A percentile compares a stretch with the other conserved stretches of the same genome.
phyloP scores from a whole-genome alignment of 352 stramenopile species.

The Globisporangium iwayamae region DNA sequence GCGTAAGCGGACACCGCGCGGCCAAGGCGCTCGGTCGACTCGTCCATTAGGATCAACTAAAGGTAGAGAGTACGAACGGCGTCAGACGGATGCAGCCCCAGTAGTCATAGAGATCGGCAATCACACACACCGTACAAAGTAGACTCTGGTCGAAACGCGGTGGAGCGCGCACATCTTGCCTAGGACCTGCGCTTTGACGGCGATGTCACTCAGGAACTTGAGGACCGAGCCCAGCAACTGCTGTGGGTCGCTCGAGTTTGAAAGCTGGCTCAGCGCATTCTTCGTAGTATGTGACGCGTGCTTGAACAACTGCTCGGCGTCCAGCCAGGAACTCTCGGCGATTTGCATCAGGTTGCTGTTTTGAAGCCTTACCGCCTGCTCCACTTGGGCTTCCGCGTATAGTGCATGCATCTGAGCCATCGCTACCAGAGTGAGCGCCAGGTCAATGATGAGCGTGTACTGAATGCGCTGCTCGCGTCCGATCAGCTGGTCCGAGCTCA shows the following conservation, averaged over 20 bases:
- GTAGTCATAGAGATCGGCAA: neutral
- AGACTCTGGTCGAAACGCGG: slow-evolving; percentile 19
- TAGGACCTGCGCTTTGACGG: slow-evolving; percentile 6
- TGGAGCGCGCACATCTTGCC: slow-evolving; percentile 25
- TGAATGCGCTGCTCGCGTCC: slow-evolving; percentile 22
- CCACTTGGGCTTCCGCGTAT: slow-evolving; percentile 27
- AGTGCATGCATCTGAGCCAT: slow-evolving; percentile 35
- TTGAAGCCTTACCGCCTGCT: slow-evolving; percentile 12
- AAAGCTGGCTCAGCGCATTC: neutral
- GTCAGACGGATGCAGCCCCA: neutral
- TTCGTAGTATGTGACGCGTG: slow-evolving; percentile 15
- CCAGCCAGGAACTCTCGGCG: slow-evolving; percentile 28
- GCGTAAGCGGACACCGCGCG: slow-evolving; percentile 35
- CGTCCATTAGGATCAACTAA: slow-evolving; percentile 41
- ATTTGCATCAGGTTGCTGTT: slow-evolving; percentile 22
- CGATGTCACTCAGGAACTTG: slow-evolving; percentile 15
- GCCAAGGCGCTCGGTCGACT: slow-evolving; percentile 31
- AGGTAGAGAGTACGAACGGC: neutral
- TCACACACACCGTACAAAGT: slow-evolving; percentile 11
- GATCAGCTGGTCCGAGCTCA: slow-evolving; percentile 30
- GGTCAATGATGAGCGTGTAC: slow-evolving; percentile 28
- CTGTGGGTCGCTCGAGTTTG: neutral
- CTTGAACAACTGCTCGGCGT: slow-evolving; percentile 23
- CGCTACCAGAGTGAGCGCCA: slow-evolving; percentile 30
- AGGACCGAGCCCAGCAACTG: slow-evolving; percentile 6